Conservation (phyloP, 2,329 filamentous ascomycete genomes). For the Onygena corvina region DNA sequence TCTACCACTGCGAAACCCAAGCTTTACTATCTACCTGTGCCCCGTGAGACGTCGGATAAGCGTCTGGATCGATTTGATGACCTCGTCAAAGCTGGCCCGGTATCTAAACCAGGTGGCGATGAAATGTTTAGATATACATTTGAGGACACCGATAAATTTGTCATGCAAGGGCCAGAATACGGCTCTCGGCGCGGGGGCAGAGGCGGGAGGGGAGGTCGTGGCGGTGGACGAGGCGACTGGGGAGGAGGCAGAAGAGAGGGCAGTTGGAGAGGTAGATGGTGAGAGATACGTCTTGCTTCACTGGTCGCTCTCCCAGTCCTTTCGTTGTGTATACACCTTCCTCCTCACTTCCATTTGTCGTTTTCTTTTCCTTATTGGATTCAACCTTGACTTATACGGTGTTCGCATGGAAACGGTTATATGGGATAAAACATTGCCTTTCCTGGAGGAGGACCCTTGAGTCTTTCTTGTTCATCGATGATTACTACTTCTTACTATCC, state of each 20-base stretch:
- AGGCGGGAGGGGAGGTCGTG: conserved; percentile 20
- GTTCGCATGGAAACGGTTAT: background rate
- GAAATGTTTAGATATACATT: conserved; percentile 62
- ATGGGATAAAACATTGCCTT: background rate
- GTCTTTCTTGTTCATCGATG: background rate
- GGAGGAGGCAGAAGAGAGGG: conserved; percentile 12
- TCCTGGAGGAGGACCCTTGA: background rate
- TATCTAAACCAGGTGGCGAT: conserved; percentile 32
- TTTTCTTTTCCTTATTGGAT: background rate
- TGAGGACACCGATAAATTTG: conserved; percentile 52
- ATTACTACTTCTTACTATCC: background rate
- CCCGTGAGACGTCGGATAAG: conserved; percentile 49
- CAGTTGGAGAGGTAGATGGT: conserved; percentile 16
- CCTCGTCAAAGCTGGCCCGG: conserved; percentile 29
- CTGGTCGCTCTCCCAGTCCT: background rate
- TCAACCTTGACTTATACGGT: background rate
- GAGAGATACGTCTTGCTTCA: background rate
- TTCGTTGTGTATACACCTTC: background rate
- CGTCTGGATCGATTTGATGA: conserved; percentile 51
- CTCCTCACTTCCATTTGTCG: background rate
- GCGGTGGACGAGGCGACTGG: conserved; percentile 22
- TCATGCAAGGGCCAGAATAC: conserved; percentile 61
- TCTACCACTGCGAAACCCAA: conserved; percentile 51
- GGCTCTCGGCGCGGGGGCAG: conserved; percentile 30
- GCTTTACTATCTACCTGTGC: conserved; percentile 54